Base-by-base conservation (phyloP, 768 basidiomycete species). In the Pilatotrama ljubarskyi region DNA sequence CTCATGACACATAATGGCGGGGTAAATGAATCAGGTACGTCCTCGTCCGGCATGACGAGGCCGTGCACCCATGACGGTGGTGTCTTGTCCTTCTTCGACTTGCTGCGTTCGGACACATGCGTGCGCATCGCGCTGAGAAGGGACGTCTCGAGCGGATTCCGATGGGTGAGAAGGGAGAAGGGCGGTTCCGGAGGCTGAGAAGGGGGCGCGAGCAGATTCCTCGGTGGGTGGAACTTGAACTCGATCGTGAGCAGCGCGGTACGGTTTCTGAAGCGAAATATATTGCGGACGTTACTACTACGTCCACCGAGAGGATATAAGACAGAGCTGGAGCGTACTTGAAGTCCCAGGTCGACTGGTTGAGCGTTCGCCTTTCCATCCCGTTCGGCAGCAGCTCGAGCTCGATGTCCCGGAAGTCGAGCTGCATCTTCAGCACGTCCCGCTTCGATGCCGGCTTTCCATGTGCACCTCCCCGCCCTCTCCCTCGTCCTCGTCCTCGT, bases 341-440 rank as follows among this genome's bases (percentile, higher is more conserved):
- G 71, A 78, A 76, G 75, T 95, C 88, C 85, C 90, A 95, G 22
- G 77, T 80, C 7, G 93, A 94, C 70, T 93, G 90, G 70, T 95
- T 97, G 55, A 80, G 64, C 65, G 80, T 87, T 58, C 86, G 78
- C 61, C 84, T 78, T 64, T 89, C 87, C 94, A 97, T 97, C 13
- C 94, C 94, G 26, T 79, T 70, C 0, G 94, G 86, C 42, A 95
- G 79, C 55, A 91, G 65, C 46, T 91, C 90, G 74, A 94, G 80
- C 43, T 88, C 84, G 62, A 93, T 86, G 44, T 88, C 87, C 62
- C 80, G 73, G 35, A 75, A 72, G 59, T 86, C 86, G 26, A 95
- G 80, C 69, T 90, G 84, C 71, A 80, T 79, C 71, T 82, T 85
- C 58, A 95, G 72, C 5, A 83, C 66, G 64, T 92, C 87, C 55